phyloP scores from a whole-genome alignment of 169 alveolate species.

The Cryptosporidium sp. region DNA sequence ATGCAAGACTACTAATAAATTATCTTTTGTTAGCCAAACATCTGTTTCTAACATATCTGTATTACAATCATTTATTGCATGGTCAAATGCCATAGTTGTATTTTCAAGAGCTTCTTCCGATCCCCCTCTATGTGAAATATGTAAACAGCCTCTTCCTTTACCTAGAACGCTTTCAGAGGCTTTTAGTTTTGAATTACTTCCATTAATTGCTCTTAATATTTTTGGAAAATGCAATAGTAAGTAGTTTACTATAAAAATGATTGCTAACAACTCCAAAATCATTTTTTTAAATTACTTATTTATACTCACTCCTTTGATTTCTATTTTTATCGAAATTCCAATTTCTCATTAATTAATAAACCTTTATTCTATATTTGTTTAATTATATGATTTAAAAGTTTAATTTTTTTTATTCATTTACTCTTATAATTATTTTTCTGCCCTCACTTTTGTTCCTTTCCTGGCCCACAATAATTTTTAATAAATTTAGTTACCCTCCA shows the following conservation, averaged over 20 bases:
- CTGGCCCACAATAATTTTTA: not conserved
- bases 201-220: constrained; percentile 13
- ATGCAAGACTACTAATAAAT: constrained; percentile 73
- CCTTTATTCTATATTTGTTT: not conserved
- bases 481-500: constrained; percentile 7
- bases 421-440: not conserved
- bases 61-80: constrained; percentile 70
- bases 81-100: constrained; percentile 73
- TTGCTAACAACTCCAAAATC: not conserved
- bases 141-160: constrained; percentile 56
- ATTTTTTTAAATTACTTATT: not conserved
- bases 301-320: too few relatives aligned
- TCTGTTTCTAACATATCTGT: constrained; percentile 79
- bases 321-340: not conserved
- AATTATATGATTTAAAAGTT: not conserved
- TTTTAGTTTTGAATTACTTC: constrained; percentile 28
- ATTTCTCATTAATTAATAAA: not conserved
- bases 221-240: constrained; percentile 41
- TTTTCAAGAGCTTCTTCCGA: constrained; percentile 78
- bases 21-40: constrained; percentile 78
- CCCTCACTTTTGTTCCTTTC: not conserved
- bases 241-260: constrained; percentile 2
- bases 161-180: constrained; percentile 26
- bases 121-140: constrained; percentile 79
- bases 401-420: not conserved